A percentile compares a stretch with the other conserved stretches of the same genome.
Conservation (phyloP, 495 filamentous ascomycete species). For the Immersiella caudata region DNA sequence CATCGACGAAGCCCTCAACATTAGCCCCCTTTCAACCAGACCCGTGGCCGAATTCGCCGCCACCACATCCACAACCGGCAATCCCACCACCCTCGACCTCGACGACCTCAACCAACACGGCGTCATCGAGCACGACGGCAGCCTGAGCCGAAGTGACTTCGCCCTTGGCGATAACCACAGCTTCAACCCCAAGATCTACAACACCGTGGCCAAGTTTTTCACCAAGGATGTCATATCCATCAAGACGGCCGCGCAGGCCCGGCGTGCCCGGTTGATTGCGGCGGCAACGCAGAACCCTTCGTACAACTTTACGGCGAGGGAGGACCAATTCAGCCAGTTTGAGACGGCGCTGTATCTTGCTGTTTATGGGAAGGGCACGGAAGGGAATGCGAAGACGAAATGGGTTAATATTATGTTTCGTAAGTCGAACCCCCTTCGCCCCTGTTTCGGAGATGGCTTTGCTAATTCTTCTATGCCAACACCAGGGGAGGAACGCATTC, state of each 20-base stretch:
- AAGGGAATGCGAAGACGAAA: conserved; percentile 23
- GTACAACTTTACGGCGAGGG: conserved; percentile 28
- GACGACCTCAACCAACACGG: conserved; percentile 43
- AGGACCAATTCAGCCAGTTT: conserved; percentile 24
- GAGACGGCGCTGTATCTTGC: conserved; percentile 33
- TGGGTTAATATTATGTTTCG: conserved; percentile 29
- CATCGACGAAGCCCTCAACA: conserved; percentile 47
- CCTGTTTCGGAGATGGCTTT: not conserved
- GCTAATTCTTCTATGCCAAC: not conserved
- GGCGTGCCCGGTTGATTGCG: conserved; percentile 19
- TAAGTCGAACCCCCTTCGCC: conserved; percentile 13
- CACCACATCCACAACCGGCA: conserved; percentile 51
- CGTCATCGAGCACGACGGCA: conserved; percentile 34
- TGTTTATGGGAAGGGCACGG: conserved; percentile 25
- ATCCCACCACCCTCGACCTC: conserved; percentile 54
- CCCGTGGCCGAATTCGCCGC: conserved; percentile 48
- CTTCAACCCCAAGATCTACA: conserved; percentile 7
- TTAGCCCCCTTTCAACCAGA: conserved; percentile 38
- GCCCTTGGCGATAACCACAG: conserved; percentile 36
- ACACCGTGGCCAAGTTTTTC: conserved; percentile 19
- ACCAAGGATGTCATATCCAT: conserved; percentile 24
- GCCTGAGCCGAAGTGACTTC: conserved; percentile 45
- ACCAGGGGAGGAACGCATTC: conserved; percentile 21
- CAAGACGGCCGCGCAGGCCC: conserved; percentile 22
- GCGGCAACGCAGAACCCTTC: conserved; percentile 27